Conservation (phyloP, 352 stramenopile species). For the Phytophthora hybrid region DNA sequence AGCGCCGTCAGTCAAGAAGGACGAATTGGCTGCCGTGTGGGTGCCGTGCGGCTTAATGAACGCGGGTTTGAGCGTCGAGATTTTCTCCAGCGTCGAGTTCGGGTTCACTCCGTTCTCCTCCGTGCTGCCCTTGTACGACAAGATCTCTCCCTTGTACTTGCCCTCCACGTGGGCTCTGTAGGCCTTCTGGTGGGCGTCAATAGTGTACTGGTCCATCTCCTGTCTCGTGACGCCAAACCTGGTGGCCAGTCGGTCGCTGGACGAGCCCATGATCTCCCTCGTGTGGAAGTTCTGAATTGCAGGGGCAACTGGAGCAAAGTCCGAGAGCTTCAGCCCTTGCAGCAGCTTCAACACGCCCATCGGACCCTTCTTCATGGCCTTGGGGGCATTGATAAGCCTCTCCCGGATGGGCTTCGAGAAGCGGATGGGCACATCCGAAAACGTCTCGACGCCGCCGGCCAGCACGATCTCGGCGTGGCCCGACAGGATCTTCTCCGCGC, state of each 20-base stretch:
- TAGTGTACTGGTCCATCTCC: slow-evolving; percentile 98
- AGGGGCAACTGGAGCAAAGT: slow-evolving; percentile 94
- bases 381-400: slow-evolving; percentile 88
- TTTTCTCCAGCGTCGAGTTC: slow-evolving; percentile 95
- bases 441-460: slow-evolving; percentile 96
- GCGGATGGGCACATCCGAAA: slow-evolving; percentile 98
- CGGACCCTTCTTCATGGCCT: slow-evolving; percentile 96
- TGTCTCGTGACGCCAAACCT: slow-evolving; percentile 95
- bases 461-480: slow-evolving; percentile 96
- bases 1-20: slow-evolving; percentile 97
- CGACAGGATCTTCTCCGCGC: slow-evolving; percentile 96
- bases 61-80: slow-evolving; percentile 96
- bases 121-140: slow-evolving; percentile 95
- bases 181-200: slow-evolving; percentile 94
- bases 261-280: slow-evolving; percentile 99
- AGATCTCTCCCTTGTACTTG: slow-evolving; percentile 93
- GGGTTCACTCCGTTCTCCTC: slow-evolving; percentile 98
- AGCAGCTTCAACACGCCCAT: slow-evolving; percentile 91
- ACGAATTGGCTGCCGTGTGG: slow-evolving; percentile 98
- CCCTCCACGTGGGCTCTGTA: slow-evolving; percentile 95
- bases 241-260: slow-evolving; percentile 93
- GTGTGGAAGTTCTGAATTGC: slow-evolving; percentile 99
- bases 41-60: slow-evolving; percentile 99
- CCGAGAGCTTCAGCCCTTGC: slow-evolving; percentile 94
- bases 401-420: slow-evolving; percentile 91